Conservation (phyloP, 1,284 basidiomycete species). For the Boletus mariae region DNA sequence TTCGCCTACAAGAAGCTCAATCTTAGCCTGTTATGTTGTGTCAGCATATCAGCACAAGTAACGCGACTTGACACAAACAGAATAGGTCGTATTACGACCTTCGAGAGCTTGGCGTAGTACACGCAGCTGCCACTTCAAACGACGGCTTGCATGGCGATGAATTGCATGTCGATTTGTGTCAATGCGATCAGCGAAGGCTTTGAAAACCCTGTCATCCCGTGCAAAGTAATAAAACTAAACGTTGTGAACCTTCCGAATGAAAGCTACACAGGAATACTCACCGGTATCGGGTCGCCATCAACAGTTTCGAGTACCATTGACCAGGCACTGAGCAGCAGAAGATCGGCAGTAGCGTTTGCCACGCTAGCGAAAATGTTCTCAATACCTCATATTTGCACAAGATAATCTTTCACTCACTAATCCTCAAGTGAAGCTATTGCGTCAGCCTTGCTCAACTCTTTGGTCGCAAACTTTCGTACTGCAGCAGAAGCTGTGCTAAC, state of each 20-base stretch:
- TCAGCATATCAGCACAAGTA: slow-evolving; percentile 6
- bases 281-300: slow-evolving; percentile 60
- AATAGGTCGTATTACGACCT: slow-evolving; percentile 59
- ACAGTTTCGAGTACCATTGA: slow-evolving; percentile 51
- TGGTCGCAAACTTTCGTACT: slow-evolving; percentile 73
- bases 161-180: slow-evolving; percentile 52
- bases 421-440: slow-evolving; percentile 76
- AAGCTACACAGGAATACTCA: slow-evolving; percentile 31
- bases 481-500: slow-evolving; percentile 62
- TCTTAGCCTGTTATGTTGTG: slow-evolving; percentile 50
- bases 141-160: slow-evolving; percentile 45
- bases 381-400: not conserved
- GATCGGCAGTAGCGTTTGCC: slow-evolving; percentile 75
- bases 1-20: slow-evolving; percentile 55
- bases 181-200: slow-evolving; percentile 59
- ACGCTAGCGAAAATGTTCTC: slow-evolving; percentile 42
- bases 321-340: slow-evolving; percentile 75
- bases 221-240: slow-evolving; percentile 73
- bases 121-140: slow-evolving; percentile 68
- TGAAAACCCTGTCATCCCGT: slow-evolving; percentile 75
- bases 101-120: slow-evolving; percentile 59
- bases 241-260: slow-evolving; percentile 5
- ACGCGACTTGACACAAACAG: slow-evolving; percentile 42
- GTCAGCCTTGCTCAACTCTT: slow-evolving; percentile 70
- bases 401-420: slow-evolving; percentile 51